A percentile compares a stretch with the other conserved stretches of the same genome.
These are phyloP conservation scores for Hericium rajendrae DNA, from an alignment of 768 basidiomycete genomes.

Conservation along the genomic window DNA sequence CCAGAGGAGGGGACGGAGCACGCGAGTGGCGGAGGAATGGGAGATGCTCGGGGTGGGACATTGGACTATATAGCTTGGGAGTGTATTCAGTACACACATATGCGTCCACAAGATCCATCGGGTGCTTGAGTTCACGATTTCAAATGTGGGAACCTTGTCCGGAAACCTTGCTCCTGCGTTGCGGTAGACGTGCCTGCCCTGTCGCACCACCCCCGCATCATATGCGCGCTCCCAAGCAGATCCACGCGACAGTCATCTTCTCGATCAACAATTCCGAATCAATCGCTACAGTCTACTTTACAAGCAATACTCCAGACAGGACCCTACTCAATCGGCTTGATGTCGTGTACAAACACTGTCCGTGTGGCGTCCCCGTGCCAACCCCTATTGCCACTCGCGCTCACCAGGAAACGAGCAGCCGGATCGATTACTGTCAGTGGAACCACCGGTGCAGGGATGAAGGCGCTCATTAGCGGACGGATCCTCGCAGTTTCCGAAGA, in stretches of 20 bases:
- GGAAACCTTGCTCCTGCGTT: background rate
- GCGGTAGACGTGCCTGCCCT: background rate
- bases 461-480: slow-evolving; percentile 13
- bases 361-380: slow-evolving; percentile 89
- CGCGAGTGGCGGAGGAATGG: background rate
- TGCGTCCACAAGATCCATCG: slow-evolving; percentile 10
- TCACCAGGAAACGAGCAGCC: slow-evolving; percentile 75
- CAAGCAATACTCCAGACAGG: background rate
- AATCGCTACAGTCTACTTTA: background rate
- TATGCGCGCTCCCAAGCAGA: background rate
- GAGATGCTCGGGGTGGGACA: background rate
- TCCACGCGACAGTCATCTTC: background rate
- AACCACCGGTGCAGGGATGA: background rate
- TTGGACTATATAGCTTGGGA: slow-evolving; percentile 6
- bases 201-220: background rate
- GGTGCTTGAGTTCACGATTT: slow-evolving; percentile 4
- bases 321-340: slow-evolving; percentile 33
- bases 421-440: slow-evolving; percentile 70
- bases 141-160: slow-evolving; percentile 9
- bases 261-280: slow-evolving; percentile 4
- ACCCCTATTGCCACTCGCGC: slow-evolving; percentile 88
- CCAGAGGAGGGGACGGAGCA: background rate
- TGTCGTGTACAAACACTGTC: slow-evolving; percentile 86
- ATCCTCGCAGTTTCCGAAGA: slow-evolving; percentile 1
- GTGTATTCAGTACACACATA: slow-evolving; percentile 5